Conservation (phyloP, 805 yeast genomes). For the Ogataea ramenticola region DNA sequence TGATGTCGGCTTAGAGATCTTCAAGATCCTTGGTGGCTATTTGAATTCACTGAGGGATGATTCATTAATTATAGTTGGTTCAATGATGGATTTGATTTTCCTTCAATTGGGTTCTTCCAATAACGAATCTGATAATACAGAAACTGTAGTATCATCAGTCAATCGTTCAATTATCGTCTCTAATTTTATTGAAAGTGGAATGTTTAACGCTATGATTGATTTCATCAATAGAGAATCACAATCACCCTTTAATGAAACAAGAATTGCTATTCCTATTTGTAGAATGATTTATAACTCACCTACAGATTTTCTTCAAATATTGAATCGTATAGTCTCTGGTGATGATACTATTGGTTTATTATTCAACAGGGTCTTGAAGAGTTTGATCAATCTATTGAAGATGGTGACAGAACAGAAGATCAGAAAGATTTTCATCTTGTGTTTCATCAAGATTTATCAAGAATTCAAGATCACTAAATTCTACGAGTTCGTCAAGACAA, state of each 20-base stretch:
- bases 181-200: constrained; percentile 34
- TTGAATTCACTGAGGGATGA: constrained; percentile 64
- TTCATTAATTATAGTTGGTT: constrained; percentile 46
- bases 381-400: constrained; percentile 23
- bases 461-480: neutral
- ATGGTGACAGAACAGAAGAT: constrained; percentile 69
- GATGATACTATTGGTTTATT: constrained; percentile 9
- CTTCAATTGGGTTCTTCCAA: constrained; percentile 24
- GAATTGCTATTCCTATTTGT: constrained; percentile 30
- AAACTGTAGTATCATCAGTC: constrained; percentile 11
- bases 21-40: constrained; percentile 46
- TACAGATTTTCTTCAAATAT: constrained; percentile 26
- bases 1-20: constrained; percentile 32
- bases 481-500: neutral
- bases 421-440: constrained; percentile 42
- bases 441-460: constrained; percentile 22
- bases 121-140: constrained; percentile 4
- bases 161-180: constrained; percentile 12
- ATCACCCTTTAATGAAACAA: constrained; percentile 33
- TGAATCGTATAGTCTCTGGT: constrained; percentile 25
- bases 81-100: constrained; percentile 45
- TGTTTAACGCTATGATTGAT: constrained; percentile 34
- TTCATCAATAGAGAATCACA: constrained; percentile 37
- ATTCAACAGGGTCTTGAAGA: constrained; percentile 14
- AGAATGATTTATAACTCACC: constrained; percentile 32